These are phyloP conservation scores for Epichloe elymi DNA, from an alignment of 2,329 filamentous ascomycete genomes.

Conservation along the genomic window DNA sequence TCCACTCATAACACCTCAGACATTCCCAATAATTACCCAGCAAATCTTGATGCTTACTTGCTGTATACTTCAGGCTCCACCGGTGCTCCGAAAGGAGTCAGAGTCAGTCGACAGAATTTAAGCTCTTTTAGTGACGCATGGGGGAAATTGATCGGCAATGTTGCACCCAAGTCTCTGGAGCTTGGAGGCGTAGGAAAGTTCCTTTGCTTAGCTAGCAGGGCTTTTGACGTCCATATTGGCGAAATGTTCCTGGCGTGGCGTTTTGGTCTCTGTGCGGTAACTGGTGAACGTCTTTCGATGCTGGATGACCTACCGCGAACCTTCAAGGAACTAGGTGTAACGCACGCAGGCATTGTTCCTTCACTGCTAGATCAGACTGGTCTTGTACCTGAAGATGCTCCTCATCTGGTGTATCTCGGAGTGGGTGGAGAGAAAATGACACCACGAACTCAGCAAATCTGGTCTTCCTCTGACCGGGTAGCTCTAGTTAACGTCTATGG, in stretches of 20 bases:
- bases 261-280: slow-evolving; percentile 1
- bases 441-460: slow-evolving; percentile 12
- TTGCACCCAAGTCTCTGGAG: not conserved
- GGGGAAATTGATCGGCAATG: not conserved
- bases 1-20: not conserved
- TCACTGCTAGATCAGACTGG: slow-evolving; percentile 46
- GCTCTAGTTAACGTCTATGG: slow-evolving; percentile 28
- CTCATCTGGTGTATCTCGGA: slow-evolving; percentile 50
- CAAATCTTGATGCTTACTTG: slow-evolving; percentile 29
- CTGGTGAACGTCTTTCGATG: slow-evolving; percentile 3
- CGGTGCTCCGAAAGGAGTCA: slow-evolving; percentile 52
- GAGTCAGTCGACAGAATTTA: slow-evolving; percentile 45
- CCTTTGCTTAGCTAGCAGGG: slow-evolving; percentile 12
- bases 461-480: not conserved
- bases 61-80: slow-evolving; percentile 55
- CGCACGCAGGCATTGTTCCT: slow-evolving; percentile 52
- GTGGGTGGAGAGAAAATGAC: slow-evolving; percentile 53
- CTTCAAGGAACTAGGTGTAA: slow-evolving; percentile 42
- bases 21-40: not conserved
- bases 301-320: slow-evolving; percentile 17
- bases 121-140: slow-evolving; percentile 7
- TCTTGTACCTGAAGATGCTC: slow-evolving; percentile 39
- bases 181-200: slow-evolving; percentile 14
- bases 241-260: slow-evolving; percentile 10
- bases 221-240: slow-evolving; percentile 14